Evolutionary conservation across 306 rosid species (phyloP).

Genomic region (Cicer bijugum): DNA sequence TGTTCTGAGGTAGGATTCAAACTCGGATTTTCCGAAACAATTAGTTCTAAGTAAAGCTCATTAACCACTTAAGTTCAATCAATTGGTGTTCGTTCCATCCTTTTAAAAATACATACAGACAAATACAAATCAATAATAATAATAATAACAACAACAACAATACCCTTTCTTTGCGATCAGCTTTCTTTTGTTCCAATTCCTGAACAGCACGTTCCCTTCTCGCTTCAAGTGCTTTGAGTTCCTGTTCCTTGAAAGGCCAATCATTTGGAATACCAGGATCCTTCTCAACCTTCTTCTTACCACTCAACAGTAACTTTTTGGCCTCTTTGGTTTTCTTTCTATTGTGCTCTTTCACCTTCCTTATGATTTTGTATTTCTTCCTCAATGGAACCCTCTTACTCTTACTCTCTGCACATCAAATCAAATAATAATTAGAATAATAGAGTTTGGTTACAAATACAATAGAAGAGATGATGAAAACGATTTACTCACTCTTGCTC

Average conservation of each 20-base stretch:
- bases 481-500: constrained; percentile 72
- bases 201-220: constrained; percentile 73
- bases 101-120: too few relatives aligned
- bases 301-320: constrained; percentile 65
- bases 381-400: constrained; percentile 85
- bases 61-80: too few relatives aligned
- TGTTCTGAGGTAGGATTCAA: too few relatives aligned
- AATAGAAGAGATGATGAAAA: neutral
- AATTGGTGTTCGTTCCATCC: too few relatives aligned
- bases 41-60: too few relatives aligned
- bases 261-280: constrained; percentile 99
- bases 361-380: constrained; percentile 82
- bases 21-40: too few relatives aligned
- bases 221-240: constrained; percentile 85
- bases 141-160: neutral
- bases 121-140: neutral
- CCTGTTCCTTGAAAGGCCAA: constrained; percentile 98
- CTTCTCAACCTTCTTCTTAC: constrained; percentile 79
- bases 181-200: constrained; percentile 85
- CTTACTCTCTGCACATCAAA: constrained; percentile 76
- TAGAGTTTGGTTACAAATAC: neutral
- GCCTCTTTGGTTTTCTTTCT: constrained; percentile 91
- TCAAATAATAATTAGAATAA: neutral
- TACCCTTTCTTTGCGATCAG: constrained; percentile 93
- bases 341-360: constrained; percentile 88